Evolutionary conservation across 2,329 filamentous ascomycete genomes (phyloP), one percentile per base, ranked within the genome.

Genomic region (Tympanopsis confertula): DNA sequence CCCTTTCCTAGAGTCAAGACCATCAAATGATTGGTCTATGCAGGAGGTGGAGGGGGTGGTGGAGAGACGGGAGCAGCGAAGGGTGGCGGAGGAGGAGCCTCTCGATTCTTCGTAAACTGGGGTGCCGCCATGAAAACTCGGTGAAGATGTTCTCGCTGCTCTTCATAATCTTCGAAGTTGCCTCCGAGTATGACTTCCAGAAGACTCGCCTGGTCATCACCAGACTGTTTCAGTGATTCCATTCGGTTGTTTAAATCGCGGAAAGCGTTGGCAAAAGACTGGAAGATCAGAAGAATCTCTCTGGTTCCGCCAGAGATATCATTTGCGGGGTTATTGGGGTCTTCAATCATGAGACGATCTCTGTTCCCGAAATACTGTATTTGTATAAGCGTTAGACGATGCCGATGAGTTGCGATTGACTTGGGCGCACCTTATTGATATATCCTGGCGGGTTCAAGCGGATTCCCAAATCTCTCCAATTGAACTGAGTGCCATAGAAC

Each of bases 251-350:
- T 53, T 12, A 78, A 52, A 10, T 48, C 50, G n/a, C 53, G 51
- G 45, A 66, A 61, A 3, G 69, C 70, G 15, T 65, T 52, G 2
- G 61, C 56, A 49, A 82, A 82, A 18, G 58, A 56, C 17, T 59
- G 50, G 46, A 79, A 66, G n/a, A 80, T 70, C 20, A 67, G 50
- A 2, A 52, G 46, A 35, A 78, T 71, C 40, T 69, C 64, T 37
- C 57, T 59, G 2, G 74, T 77, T 18, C 75, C 75, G 15, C 74
- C 74, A 2, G 78, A 77, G 20, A 82, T 75, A 49, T 82, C 77
- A 53, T 82, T 82, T 22, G 64, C 57, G 0, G 62, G 54, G 30
- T 69, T 68, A 46, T 82, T 78, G 0, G 78, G 78, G 47, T 82
- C 78, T 39, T 77, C 67, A 39, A 82, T 80, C 14, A 67, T 66